These are phyloP conservation scores for Tillandsia fasciculata DNA, from an alignment of 176 grass and related monocot species.

Conservation along the genomic window DNA sequence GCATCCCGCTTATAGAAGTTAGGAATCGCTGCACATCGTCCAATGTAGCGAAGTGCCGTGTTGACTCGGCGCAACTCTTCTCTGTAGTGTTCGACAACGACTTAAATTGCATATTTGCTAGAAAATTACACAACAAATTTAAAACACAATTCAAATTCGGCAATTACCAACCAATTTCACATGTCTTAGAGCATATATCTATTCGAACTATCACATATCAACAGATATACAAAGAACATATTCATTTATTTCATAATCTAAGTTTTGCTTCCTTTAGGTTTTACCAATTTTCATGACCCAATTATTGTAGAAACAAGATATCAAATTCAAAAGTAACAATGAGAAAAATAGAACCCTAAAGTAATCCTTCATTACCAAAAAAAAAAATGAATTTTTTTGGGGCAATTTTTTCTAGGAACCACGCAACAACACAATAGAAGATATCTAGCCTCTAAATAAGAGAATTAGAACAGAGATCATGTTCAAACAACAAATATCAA, in stretches of 20 bases:
- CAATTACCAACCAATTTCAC: too few species aligned
- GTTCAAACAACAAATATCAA: background rate
- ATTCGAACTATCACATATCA: too few species aligned
- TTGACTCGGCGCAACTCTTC: constrained; percentile 51
- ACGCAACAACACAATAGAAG: too few species aligned
- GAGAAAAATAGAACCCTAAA: background rate
- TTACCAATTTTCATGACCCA: background rate
- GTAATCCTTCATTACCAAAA: background rate
- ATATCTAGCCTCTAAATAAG: too few species aligned
- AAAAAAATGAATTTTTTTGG: too few species aligned
- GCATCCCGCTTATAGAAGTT: constrained; percentile 53
- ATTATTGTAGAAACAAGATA: background rate
- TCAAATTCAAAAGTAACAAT: background rate
- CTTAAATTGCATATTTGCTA: constrained; percentile 2
- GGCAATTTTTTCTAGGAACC: too few species aligned
- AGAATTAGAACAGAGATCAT: background rate
- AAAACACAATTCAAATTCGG: background rate
- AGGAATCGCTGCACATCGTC: constrained; percentile 37
- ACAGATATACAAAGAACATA: too few species aligned
- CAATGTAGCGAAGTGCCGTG: constrained; percentile 52
- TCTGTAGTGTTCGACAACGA: constrained; percentile 31
- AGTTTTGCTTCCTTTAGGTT: background rate
- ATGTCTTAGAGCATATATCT: too few species aligned
- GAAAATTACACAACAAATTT: background rate
- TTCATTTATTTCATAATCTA: too few species aligned